Evolutionary conservation across 352 stramenopile species (phyloP).

Genomic region (Phytopythium montanum): DNA sequence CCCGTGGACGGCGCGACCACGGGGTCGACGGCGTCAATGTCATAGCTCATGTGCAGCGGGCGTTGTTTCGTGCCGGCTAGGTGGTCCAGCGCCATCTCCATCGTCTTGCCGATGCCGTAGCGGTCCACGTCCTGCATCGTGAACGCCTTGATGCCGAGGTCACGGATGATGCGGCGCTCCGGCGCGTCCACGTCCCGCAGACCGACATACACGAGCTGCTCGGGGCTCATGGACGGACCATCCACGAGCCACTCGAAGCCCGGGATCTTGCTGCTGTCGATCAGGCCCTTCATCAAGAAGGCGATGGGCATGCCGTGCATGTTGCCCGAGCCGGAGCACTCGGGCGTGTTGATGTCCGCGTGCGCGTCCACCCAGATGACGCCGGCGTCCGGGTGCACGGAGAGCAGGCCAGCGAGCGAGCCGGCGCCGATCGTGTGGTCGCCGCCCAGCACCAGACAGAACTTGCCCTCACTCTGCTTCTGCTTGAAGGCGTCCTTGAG

Average conservation of each 20-base stretch:
- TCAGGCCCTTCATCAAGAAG: slow-evolving; percentile 91
- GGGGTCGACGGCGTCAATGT: slow-evolving; percentile 98
- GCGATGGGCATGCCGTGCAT: slow-evolving; percentile 98
- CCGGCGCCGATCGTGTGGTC: slow-evolving; percentile 96
- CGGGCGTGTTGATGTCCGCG: slow-evolving; percentile 97
- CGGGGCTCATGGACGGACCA: slow-evolving; percentile 63
- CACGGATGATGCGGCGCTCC: slow-evolving; percentile 89
- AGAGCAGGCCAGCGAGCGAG: slow-evolving; percentile 91
- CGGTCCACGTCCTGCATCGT: slow-evolving; percentile 97
- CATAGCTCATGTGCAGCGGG: slow-evolving; percentile 96
- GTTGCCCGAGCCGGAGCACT: slow-evolving; percentile 90
- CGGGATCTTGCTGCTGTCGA: slow-evolving; percentile 87
- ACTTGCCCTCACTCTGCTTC: slow-evolving; percentile 87
- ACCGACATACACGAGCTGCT: slow-evolving; percentile 95
- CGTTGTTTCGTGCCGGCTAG: slow-evolving; percentile 84
- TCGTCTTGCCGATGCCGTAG: slow-evolving; percentile 94
- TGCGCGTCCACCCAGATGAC: slow-evolving; percentile 98
- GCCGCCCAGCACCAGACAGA: slow-evolving; percentile 94
- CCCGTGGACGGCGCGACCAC: slow-evolving; percentile 94
- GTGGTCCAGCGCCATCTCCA: slow-evolving; percentile 96
- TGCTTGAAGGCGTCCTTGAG: slow-evolving; percentile 83
- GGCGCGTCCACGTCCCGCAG: slow-evolving; percentile 92
- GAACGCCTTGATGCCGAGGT: slow-evolving; percentile 94
- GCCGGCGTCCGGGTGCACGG: slow-evolving; percentile 88
- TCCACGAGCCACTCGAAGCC: slow-evolving; percentile 93